phyloP scores from a whole-genome alignment of 1,284 basidiomycete genomes.

The Heterobasidion occidentale region DNA sequence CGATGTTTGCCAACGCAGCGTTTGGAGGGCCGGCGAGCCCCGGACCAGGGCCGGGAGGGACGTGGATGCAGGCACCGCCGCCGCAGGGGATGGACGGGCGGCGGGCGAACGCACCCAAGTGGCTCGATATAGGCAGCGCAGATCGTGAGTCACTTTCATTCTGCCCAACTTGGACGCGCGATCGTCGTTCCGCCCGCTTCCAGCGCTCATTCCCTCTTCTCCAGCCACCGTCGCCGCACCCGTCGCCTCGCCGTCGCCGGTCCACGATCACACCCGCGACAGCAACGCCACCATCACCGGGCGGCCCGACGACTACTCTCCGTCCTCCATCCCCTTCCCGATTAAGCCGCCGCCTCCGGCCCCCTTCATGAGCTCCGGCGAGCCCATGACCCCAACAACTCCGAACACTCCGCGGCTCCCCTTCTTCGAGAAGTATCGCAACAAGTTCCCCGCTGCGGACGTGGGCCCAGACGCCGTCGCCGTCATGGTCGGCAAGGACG shows the following conservation, averaged over 20 bases:
- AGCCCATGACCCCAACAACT: conserved; percentile 27
- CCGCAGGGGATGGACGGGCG: conserved; percentile 25
- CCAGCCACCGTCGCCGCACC: background rate
- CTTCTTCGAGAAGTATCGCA: conserved; percentile 35
- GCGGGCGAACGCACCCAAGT: conserved; percentile 37
- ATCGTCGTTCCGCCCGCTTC: background rate
- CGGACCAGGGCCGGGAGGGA: background rate
- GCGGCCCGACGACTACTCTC: background rate
- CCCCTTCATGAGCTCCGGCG: conserved; percentile 5
- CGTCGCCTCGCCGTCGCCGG: background rate
- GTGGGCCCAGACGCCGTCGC: background rate
- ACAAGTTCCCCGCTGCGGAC: conserved; percentile 1
- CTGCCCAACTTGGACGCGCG: background rate
- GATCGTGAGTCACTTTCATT: background rate
- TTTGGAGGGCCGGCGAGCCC: background rate
- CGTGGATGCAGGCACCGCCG: conserved; percentile 9
- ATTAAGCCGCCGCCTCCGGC: conserved; percentile 4
- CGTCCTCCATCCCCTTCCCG: conserved; percentile 26
- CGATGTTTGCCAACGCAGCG: conserved; percentile 37
- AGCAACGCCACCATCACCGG: conserved; percentile 1
- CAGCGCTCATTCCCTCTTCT: background rate
- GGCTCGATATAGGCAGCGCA: conserved; percentile 39
- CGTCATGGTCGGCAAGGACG: background rate
- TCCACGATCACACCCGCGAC: background rate
- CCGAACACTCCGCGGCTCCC: conserved; percentile 21